A percentile compares a stretch with the other conserved stretches of the same genome.
phyloP scores from a whole-genome alignment of 331 rosid species.

The Prunus yedoensis region DNA sequence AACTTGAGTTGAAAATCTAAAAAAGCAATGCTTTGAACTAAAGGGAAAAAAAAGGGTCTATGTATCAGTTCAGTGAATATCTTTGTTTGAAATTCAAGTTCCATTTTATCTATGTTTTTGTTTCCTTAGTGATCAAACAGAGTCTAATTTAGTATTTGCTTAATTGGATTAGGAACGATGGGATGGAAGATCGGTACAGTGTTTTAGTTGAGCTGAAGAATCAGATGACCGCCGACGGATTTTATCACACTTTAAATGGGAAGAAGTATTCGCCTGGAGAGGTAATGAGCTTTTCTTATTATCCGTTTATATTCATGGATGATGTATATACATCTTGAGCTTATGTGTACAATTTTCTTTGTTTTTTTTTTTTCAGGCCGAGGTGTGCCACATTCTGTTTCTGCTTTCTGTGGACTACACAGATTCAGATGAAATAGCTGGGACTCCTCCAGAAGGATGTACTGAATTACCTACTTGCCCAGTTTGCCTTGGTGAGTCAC shows the following conservation, averaged over 20 bases:
- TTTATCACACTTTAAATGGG: conserved; percentile 63
- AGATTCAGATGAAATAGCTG: conserved; percentile 65
- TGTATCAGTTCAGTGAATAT: neutral
- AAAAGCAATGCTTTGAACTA: neutral
- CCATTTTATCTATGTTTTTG: neutral
- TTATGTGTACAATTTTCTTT: neutral
- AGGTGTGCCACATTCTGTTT: conserved; percentile 78
- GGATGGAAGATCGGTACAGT: conserved; percentile 82
- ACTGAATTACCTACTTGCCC: conserved; percentile 92
- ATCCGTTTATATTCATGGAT: neutral
- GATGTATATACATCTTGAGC: neutral
- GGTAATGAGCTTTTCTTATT: conserved; percentile 40
- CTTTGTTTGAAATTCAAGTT: conserved; percentile 5
- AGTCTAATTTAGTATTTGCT: neutral
- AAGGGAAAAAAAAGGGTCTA: neutral
- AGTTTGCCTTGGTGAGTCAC: conserved; percentile 83
- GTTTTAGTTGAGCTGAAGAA: conserved; percentile 60
- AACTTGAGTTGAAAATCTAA: neutral
- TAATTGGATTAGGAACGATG: conserved; percentile 54
- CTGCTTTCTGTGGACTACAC: conserved; percentile 75
- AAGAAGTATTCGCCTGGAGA: conserved; percentile 71
- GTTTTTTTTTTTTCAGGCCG: conserved; percentile 53
- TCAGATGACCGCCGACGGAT: conserved; percentile 51
- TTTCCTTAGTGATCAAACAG: neutral
- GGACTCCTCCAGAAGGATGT: conserved; percentile 69